Percentiles rank a stretch among this genome's conserved stretches.
phyloP scores from a whole-genome alignment of 495 filamentous ascomycete species.

The Coniosporium apollinis region DNA sequence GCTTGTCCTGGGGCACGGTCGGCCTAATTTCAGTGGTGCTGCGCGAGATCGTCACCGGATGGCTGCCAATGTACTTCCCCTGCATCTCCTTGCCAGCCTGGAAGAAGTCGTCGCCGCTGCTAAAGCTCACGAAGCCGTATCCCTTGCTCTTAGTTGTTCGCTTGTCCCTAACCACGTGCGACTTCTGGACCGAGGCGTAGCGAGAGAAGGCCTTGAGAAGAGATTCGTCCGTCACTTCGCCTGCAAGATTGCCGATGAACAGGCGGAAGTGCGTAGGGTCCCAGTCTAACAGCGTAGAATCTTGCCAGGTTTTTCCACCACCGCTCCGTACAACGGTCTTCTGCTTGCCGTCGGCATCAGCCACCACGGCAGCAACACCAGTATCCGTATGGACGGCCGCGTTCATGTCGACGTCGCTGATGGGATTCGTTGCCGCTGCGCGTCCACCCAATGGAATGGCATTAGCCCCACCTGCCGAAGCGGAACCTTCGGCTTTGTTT shows the following conservation, averaged over 20 bases:
- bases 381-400: slow-evolving; percentile 29
- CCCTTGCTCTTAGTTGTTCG: slow-evolving; percentile 88
- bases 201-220: slow-evolving; percentile 81
- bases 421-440: slow-evolving; percentile 23
- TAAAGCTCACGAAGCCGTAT: slow-evolving; percentile 92
- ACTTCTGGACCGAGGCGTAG: slow-evolving; percentile 78
- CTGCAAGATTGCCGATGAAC: slow-evolving; percentile 94
- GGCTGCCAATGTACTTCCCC: slow-evolving; percentile 40
- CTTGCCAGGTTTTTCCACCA: slow-evolving; percentile 80
- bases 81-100: slow-evolving; percentile 92
- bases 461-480: slow-evolving; percentile 29
- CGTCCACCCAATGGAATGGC: slow-evolving; percentile 26
- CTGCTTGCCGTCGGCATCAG: slow-evolving; percentile 26
- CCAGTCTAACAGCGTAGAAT: slow-evolving; percentile 80
- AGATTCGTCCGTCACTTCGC: slow-evolving; percentile 93
- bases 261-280: slow-evolving; percentile 87
- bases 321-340: slow-evolving; percentile 73
- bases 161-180: slow-evolving; percentile 91
- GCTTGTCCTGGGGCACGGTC: slow-evolving; percentile 29
- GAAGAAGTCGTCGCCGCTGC: slow-evolving; percentile 90
- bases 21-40: slow-evolving; percentile 83
- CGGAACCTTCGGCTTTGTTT: slow-evolving; percentile 17
- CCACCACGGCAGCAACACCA: slow-evolving; percentile 8
- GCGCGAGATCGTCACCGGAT: slow-evolving; percentile 51
- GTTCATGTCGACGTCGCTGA: slow-evolving; percentile 23